Conservation (phyloP, 148 eudicot genomes). For the Drosera capensis region DNA sequence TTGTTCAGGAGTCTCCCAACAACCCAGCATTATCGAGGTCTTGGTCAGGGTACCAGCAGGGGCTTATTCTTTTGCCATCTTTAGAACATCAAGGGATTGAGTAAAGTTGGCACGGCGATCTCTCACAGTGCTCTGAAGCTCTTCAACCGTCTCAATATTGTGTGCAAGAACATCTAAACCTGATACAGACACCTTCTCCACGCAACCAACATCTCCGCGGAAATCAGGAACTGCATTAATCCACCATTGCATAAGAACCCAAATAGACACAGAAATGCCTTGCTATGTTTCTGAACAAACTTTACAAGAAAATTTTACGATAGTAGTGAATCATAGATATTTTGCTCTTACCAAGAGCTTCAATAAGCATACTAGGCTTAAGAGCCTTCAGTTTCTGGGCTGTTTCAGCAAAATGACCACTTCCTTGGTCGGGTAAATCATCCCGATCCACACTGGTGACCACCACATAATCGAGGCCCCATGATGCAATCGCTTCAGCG, state of each 20-base stretch:
- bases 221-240: slow-evolving; percentile 78
- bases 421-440: slow-evolving; percentile 95
- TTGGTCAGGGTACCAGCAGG: slow-evolving; percentile 91
- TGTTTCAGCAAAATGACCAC: slow-evolving; percentile 94
- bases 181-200: slow-evolving; percentile 75
- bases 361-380: slow-evolving; percentile 79
- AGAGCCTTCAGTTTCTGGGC: slow-evolving; percentile 68
- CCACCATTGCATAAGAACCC: slow-evolving; percentile 1
- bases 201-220: slow-evolving; percentile 67
- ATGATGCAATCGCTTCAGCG: slow-evolving; percentile 95
- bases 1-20: slow-evolving; percentile 95
- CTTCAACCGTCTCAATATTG: slow-evolving; percentile 96
- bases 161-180: slow-evolving; percentile 92
- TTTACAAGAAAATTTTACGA: too few species aligned
- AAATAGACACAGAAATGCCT: too few species aligned
- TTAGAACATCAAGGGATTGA: slow-evolving; percentile 78
- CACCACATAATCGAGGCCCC: slow-evolving; percentile 97
- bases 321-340: too few species aligned
- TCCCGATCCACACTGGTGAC: slow-evolving; percentile 97
- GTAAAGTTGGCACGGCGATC: slow-evolving; percentile 92
- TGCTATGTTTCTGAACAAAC: too few species aligned
- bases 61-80: slow-evolving; percentile 71
- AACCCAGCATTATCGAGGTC: slow-evolving; percentile 90
- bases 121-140: slow-evolving; percentile 76
- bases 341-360: slow-evolving; percentile 86